A percentile compares a stretch with the other conserved stretches of the same genome.
phyloP scores from a whole-genome alignment of 75 land plant genomes.

The Pseudotsuga menziesii region DNA sequence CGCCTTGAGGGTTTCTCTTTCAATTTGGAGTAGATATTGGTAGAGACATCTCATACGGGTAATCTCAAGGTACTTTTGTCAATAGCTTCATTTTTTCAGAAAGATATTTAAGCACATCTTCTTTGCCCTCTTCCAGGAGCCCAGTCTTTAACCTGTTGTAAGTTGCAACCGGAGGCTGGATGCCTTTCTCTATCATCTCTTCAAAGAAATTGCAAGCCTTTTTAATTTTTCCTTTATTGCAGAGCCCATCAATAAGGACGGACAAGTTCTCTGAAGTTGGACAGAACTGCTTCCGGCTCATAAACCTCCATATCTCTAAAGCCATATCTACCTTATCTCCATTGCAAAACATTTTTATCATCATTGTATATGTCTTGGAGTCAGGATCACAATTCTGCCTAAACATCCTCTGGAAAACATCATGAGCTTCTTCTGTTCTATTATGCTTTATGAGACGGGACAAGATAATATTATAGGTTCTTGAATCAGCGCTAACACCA shows the following conservation, averaged over 20 bases:
- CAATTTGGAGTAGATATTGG: no score
- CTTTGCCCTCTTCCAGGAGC: constrained; percentile 49
- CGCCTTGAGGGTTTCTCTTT: no score
- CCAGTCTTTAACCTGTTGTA: constrained; percentile 52
- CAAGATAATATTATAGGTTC: constrained; percentile 54
- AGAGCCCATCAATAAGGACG: constrained; percentile 66
- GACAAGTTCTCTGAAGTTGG: constrained; percentile 63
- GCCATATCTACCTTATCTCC: constrained; percentile 42
- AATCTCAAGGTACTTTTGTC: constrained; percentile 35
- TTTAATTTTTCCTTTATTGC: constrained; percentile 34
- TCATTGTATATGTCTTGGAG: constrained; percentile 61
- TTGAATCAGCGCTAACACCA: constrained; percentile 36
- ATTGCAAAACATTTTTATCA: constrained; percentile 73
- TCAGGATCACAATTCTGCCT: constrained; percentile 41
- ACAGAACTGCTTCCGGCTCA: constrained; percentile 51
- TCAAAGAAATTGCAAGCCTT: constrained; percentile 55
- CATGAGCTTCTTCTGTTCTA: constrained; percentile 35
- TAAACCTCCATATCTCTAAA: constrained; percentile 50
- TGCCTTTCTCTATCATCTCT: constrained; percentile 65
- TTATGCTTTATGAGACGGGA: constrained; percentile 39
- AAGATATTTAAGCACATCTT: constrained; percentile 57
- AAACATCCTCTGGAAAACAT: constrained; percentile 37
- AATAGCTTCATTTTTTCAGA: constrained; percentile 49
- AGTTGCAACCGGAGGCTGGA: constrained; percentile 43
- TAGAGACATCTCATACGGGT: no score